Percentiles rank a stretch among this genome's conserved stretches.
These are phyloP conservation scores for Herpotrichia juniperi DNA, from an alignment of 2,329 filamentous ascomycete species.

Conservation along the genomic window DNA sequence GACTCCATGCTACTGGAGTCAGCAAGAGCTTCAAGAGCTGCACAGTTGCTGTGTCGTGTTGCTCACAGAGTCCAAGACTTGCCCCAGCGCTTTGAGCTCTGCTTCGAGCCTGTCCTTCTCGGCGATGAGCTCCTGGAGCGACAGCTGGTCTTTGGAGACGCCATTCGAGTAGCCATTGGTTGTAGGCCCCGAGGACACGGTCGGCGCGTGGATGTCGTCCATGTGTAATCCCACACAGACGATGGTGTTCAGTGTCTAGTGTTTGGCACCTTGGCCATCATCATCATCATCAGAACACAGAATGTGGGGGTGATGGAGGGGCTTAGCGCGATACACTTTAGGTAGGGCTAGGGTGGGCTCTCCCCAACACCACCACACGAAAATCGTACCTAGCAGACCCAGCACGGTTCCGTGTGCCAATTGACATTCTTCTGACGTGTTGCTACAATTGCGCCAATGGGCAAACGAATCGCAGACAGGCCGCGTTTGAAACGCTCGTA, in stretches of 20 bases:
- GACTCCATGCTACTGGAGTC: constrained; percentile 74
- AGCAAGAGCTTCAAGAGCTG: constrained; percentile 22
- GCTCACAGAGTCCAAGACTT: constrained; percentile 85
- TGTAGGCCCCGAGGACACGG: constrained; percentile 78
- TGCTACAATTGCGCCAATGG: not conserved
- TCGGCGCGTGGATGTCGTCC: constrained; percentile 73
- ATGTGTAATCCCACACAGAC: constrained; percentile 61
- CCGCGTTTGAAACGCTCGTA: no score
- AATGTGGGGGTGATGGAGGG: constrained; percentile 3
- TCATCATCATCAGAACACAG: not conserved
- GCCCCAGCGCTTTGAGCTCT: constrained; percentile 82
- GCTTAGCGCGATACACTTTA: not conserved
- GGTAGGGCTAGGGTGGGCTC: not conserved
- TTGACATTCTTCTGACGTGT: not conserved
- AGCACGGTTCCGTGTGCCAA: no score
- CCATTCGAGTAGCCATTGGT: constrained; percentile 66
- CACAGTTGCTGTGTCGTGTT: not conserved
- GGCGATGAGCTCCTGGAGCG: constrained; percentile 78
- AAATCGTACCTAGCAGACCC: no score
- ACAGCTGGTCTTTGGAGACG: constrained; percentile 65
- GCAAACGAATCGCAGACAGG: no score
- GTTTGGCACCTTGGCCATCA: not conserved
- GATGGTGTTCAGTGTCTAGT: constrained; percentile 1
- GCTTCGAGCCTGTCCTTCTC: constrained; percentile 86
- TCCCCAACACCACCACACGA: no score